Conservation (phyloP, 768 basidiomycete species). For the Hebeloma cylindrosporum region DNA sequence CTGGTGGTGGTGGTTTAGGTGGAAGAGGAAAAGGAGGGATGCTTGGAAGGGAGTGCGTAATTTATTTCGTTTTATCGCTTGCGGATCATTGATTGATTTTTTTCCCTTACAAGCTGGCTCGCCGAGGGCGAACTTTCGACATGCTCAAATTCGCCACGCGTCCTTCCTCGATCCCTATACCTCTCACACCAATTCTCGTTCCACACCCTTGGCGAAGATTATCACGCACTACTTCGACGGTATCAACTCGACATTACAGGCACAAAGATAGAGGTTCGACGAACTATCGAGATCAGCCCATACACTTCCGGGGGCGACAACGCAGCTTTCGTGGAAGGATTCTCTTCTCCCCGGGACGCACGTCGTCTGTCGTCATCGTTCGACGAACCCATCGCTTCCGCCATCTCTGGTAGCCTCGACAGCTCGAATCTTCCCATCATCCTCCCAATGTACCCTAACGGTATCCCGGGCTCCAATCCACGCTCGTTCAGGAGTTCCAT, state of each 20-base stretch:
- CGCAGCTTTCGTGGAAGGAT: constrained; percentile 53
- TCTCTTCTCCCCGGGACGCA: constrained; percentile 39
- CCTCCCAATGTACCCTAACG: constrained; percentile 84
- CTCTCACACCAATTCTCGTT: constrained; percentile 86
- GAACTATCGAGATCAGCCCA: constrained; percentile 66
- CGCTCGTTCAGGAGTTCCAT: constrained; percentile 50
- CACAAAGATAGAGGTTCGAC: constrained; percentile 66
- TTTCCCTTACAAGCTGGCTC: constrained; percentile 49
- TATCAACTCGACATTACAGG: constrained; percentile 60
- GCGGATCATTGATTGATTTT: neutral
- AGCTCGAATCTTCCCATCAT: constrained; percentile 42
- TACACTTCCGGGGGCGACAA: constrained; percentile 31
- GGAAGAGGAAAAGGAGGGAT: constrained; percentile 2
- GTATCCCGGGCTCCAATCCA: constrained; percentile 37
- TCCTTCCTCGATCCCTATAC: constrained; percentile 78
- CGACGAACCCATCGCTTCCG: constrained; percentile 76
- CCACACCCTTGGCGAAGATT: constrained; percentile 71
- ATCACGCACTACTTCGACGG: constrained; percentile 72
- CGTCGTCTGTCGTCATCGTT: constrained; percentile 57
- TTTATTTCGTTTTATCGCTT: constrained; percentile 6
- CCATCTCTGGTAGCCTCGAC: constrained; percentile 64
- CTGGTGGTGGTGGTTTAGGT: too few relatives aligned
- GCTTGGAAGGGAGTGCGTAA: constrained; percentile 21
- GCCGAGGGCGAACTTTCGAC: constrained; percentile 85
- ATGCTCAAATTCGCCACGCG: constrained; percentile 50